Conservation (phyloP, 768 basidiomycete species). For the Podaxis rugospora region DNA sequence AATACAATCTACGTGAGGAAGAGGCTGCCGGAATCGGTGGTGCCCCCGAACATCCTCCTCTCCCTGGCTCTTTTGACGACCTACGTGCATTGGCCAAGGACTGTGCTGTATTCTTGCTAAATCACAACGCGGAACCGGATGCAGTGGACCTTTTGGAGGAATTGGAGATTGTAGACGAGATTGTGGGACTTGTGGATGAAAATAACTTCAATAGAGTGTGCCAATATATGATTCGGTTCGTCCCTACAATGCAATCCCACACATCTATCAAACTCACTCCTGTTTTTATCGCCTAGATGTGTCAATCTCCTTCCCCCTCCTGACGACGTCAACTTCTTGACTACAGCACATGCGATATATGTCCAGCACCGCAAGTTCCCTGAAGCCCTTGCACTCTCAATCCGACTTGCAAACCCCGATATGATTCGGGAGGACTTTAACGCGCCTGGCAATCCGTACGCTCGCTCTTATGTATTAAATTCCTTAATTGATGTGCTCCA, state of each 20-base stretch:
- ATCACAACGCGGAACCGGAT: slow-evolving; percentile 96
- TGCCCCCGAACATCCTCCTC: slow-evolving; percentile 22
- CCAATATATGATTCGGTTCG: slow-evolving; percentile 91
- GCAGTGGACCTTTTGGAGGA: slow-evolving; percentile 95
- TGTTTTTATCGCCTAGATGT: slow-evolving; percentile 43
- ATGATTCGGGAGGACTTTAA: slow-evolving; percentile 86
- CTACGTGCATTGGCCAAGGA: slow-evolving; percentile 73
- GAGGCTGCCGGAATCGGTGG: slow-evolving; percentile 26
- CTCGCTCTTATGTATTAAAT: neutral
- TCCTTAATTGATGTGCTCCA: neutral
- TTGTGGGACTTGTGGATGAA: slow-evolving; percentile 75
- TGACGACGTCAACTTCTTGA: slow-evolving; percentile 87
- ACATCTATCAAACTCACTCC: slow-evolving; percentile 4
- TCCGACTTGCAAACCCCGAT: slow-evolving; percentile 76
- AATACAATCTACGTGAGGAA: slow-evolving; percentile 71
- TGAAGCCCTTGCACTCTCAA: slow-evolving; percentile 83
- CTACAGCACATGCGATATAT: slow-evolving; percentile 86
- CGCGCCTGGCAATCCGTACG: slow-evolving; percentile 83
- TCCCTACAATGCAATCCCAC: neutral
- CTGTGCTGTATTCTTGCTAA: slow-evolving; percentile 85
- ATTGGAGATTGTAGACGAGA: slow-evolving; percentile 81
- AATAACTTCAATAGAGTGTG: slow-evolving; percentile 90
- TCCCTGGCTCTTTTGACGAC: slow-evolving; percentile 66
- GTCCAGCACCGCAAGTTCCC: slow-evolving; percentile 83
- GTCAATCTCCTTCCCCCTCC: slow-evolving; percentile 89